Conservation (phyloP, 495 filamentous ascomycete species). For the Viridothelium virens region DNA sequence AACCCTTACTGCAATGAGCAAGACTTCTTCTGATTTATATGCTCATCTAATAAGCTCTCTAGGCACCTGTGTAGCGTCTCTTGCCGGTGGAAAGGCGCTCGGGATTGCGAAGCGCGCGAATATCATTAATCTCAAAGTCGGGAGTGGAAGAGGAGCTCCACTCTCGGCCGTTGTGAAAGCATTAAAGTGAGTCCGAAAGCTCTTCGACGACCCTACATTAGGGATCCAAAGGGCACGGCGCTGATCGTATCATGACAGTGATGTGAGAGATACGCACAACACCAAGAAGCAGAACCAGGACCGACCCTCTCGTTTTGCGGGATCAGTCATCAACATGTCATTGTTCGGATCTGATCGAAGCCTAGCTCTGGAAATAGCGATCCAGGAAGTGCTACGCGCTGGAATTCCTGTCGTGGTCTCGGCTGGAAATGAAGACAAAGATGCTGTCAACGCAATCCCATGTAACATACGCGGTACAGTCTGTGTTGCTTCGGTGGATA, state of each 20-base stretch:
- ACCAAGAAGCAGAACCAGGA: not conserved
- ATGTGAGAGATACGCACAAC: not conserved
- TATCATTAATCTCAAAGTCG: constrained; percentile 5
- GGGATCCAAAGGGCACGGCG: not conserved
- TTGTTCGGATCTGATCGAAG: not conserved
- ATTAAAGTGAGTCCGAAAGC: not conserved
- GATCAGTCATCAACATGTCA: not conserved
- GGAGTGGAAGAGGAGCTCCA: not conserved
- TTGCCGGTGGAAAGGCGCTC: not conserved
- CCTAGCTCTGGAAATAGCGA: not conserved
- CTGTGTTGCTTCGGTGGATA: not conserved
- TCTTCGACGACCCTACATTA: not conserved
- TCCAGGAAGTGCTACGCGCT: not conserved
- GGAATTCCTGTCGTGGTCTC: not conserved
- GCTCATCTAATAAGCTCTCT: not conserved
- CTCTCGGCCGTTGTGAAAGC: not conserved
- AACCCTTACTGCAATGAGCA: no score
- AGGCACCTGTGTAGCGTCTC: constrained; percentile 1
- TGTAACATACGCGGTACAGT: not conserved
- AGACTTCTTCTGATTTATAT: not conserved
- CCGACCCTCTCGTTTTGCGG: not conserved
- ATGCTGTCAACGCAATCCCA: not conserved
- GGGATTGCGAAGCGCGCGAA: not conserved
- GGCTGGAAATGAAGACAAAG: not conserved
- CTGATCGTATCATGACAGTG: not conserved